Percentiles rank a stretch among this genome's conserved stretches.
These are phyloP conservation scores for Acanthochlamys bracteata DNA, from an alignment of 106 monocot genomes.

Conservation along the genomic window DNA sequence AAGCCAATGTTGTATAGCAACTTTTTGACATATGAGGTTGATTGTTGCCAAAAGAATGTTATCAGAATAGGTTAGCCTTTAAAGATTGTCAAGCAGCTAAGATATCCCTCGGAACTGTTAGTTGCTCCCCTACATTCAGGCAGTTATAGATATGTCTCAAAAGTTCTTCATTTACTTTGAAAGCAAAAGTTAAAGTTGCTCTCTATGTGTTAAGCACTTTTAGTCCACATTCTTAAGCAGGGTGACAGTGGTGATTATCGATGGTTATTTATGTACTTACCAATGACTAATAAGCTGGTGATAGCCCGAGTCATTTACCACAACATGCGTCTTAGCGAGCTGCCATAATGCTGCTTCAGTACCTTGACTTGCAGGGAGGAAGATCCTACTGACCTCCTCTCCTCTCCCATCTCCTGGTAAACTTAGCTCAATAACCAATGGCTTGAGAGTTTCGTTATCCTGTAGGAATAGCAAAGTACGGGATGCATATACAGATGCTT, in stretches of 20 bases:
- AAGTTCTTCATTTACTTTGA: too few relatives aligned
- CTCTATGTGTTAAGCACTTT: neutral
- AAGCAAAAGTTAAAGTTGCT: too few relatives aligned
- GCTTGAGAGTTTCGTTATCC: conserved; percentile 41
- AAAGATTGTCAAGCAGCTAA: too few relatives aligned
- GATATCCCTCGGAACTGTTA: too few relatives aligned
- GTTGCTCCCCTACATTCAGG: too few relatives aligned
- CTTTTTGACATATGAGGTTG: too few relatives aligned
- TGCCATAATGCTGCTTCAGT: conserved; percentile 38
- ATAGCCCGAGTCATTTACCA: conserved; percentile 59
- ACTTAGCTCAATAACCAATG: conserved; percentile 54
- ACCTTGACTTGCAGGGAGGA: conserved; percentile 34
- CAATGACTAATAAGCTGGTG: conserved; percentile 74
- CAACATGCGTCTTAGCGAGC: conserved; percentile 57
- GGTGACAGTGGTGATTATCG: neutral
- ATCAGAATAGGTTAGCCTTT: too few relatives aligned
- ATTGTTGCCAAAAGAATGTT: too few relatives aligned
- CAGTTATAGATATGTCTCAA: too few relatives aligned
- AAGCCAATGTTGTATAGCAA: too few relatives aligned
- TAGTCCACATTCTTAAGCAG: neutral
- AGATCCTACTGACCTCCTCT: conserved; percentile 33
- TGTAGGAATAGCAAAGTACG: conserved; percentile 47
- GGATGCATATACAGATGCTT: conserved; percentile 44
- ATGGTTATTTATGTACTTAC: conserved; percentile 15
- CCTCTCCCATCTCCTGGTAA: conserved; percentile 18